phyloP scores from a whole-genome alignment of 139 green algal genomes.

The Coelastrella sp. region DNA sequence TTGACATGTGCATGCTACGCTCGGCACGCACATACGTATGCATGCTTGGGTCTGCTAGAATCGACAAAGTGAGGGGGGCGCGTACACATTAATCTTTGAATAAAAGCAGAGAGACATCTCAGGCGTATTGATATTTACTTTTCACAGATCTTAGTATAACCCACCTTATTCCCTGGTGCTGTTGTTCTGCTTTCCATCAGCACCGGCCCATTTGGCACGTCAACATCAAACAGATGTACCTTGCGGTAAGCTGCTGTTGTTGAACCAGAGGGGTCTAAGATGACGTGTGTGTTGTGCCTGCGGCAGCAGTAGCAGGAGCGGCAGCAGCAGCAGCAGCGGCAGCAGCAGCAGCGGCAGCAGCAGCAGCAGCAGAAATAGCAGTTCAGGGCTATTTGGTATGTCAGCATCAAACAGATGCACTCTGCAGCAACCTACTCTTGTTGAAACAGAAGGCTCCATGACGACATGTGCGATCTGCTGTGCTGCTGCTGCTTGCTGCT shows the following conservation, averaged over 20 bases:
- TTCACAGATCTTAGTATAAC: neutral
- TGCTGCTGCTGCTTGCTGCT: too few species aligned
- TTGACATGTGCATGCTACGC: too few species aligned
- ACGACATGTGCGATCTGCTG: conserved; percentile 93
- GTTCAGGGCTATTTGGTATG: conserved; percentile 84
- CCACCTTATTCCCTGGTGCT: conserved; percentile 68
- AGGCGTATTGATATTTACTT: too few species aligned
- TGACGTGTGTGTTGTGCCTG: conserved; percentile 92
- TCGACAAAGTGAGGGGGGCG: too few species aligned
- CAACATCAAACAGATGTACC: conserved; percentile 96
- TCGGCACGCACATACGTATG: too few species aligned
- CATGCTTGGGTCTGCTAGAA: too few species aligned
- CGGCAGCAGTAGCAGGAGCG: neutral
- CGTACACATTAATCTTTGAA: too few species aligned
- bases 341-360: too few species aligned
- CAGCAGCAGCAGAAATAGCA: conserved; percentile 47
- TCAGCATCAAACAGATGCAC: conserved; percentile 97
- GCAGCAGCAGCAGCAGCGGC: neutral
- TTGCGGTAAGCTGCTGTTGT: conserved; percentile 78
- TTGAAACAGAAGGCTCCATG: conserved; percentile 69
- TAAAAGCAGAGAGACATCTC: too few species aligned
- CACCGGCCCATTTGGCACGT: conserved; percentile 86
- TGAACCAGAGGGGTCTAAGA: conserved; percentile 77
- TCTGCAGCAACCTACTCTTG: conserved; percentile 77
- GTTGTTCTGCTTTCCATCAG: conserved; percentile 90